phyloP scores from a whole-genome alignment of 2,329 filamentous ascomycete species.

The Annulohypoxylon truncatum region DNA sequence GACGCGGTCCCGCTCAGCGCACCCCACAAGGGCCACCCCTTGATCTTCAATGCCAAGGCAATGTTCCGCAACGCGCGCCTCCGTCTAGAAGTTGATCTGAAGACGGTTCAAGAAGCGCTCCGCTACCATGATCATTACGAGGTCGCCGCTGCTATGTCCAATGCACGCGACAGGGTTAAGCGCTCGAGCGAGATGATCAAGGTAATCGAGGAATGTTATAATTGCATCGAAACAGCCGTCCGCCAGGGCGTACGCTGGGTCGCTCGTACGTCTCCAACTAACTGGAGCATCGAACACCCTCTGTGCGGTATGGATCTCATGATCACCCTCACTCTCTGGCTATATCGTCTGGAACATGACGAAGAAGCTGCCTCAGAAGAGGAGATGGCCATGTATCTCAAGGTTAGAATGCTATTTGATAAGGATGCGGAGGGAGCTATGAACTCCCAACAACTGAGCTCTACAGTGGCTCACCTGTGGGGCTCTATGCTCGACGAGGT shows the following conservation, averaged over 20 bases:
- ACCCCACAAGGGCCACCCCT: slow-evolving; percentile 93
- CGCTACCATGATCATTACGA: slow-evolving; percentile 98
- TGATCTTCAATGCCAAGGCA: slow-evolving; percentile 98
- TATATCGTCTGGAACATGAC: slow-evolving; percentile 99
- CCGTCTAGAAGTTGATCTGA: slow-evolving; percentile 93
- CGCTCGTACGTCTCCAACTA: slow-evolving; percentile 95
- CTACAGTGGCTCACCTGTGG: slow-evolving; percentile 95
- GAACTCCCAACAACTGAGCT: slow-evolving; percentile 82
- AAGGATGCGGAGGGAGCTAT: slow-evolving; percentile 88
- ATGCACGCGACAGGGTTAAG: slow-evolving; percentile 92
- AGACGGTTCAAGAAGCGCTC: slow-evolving; percentile 94
- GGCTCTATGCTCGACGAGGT: slow-evolving; percentile 98
- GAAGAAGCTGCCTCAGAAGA: slow-evolving; percentile 89
- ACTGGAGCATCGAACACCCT: slow-evolving; percentile 99
- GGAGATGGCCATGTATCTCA: slow-evolving; percentile 90
- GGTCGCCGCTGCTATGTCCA: slow-evolving; percentile 95
- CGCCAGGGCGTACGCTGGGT: slow-evolving; percentile 97
- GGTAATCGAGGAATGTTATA: slow-evolving; percentile 96
- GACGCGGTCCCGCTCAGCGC: slow-evolving; percentile 90
- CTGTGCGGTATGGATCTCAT: slow-evolving; percentile 96
- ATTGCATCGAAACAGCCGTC: slow-evolving; percentile 96
- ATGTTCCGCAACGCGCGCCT: slow-evolving; percentile 95
- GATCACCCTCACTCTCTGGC: slow-evolving; percentile 97
- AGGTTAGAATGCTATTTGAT: slow-evolving; percentile 88
- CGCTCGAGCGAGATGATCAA: slow-evolving; percentile 98